Conservation (phyloP, 768 basidiomycete species). For the Flagelloscypha sp. region DNA sequence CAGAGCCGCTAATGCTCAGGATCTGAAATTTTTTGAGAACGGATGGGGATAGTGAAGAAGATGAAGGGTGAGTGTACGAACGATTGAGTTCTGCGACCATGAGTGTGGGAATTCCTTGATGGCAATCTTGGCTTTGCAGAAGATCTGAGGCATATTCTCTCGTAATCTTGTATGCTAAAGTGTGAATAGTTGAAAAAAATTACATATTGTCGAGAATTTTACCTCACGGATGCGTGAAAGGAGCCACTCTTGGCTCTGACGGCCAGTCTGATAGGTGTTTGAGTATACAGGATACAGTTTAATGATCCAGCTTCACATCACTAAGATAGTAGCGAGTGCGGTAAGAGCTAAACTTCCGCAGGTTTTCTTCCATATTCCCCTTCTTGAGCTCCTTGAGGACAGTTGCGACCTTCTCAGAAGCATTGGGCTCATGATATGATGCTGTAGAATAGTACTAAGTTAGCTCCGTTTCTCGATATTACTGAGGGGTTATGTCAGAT, state of each 20-base stretch:
- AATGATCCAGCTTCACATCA: slow-evolving; percentile 39
- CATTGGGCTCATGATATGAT: slow-evolving; percentile 50
- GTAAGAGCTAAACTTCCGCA: slow-evolving; percentile 63
- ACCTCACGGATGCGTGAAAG: slow-evolving; percentile 60
- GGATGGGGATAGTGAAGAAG: slow-evolving; percentile 8
- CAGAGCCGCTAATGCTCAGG: slow-evolving; percentile 66
- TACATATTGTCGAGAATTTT: no score
- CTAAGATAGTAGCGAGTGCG: slow-evolving; percentile 70
- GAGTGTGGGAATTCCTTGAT: slow-evolving; percentile 67
- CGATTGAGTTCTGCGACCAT: slow-evolving; percentile 82
- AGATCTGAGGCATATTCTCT: slow-evolving; percentile 47
- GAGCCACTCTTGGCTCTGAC: slow-evolving; percentile 72
- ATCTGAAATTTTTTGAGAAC: slow-evolving; percentile 54
- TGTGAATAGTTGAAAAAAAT: no score
- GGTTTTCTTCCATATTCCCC: slow-evolving; percentile 53
- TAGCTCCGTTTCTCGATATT: slow-evolving; percentile 12
- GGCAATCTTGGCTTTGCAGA: slow-evolving; percentile 48
- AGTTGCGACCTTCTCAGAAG: slow-evolving; percentile 47
- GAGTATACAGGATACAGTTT: slow-evolving; percentile 11
- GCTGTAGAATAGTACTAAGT: slow-evolving; percentile 28
- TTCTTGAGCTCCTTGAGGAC: slow-evolving; percentile 64
- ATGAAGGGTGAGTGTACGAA: slow-evolving; percentile 23
- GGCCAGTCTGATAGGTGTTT: slow-evolving; percentile 48
- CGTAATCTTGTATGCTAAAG: slow-evolving; percentile 67
- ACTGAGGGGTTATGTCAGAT: slow-evolving; percentile 10